Evolutionary conservation across 1,139 yeast species (phyloP).

Genomic region (Trichomonascaceae sp.): DNA sequence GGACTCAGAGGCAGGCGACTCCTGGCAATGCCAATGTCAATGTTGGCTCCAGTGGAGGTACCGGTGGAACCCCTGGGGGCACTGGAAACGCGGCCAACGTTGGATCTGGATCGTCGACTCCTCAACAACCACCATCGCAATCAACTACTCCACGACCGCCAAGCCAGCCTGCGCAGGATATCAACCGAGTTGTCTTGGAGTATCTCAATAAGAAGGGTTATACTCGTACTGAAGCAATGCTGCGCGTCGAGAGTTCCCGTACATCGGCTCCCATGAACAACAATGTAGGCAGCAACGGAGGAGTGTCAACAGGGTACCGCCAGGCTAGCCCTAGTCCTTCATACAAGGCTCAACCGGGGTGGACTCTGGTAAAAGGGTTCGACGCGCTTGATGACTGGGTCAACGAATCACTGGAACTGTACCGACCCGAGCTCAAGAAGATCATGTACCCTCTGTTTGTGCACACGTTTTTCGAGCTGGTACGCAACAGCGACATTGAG

Average conservation of each 20-base stretch:
- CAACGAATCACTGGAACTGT: slow-evolving; percentile 80
- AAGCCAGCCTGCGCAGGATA: slow-evolving; percentile 27
- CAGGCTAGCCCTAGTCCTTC: slow-evolving; percentile 7
- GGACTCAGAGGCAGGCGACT: too few relatives aligned
- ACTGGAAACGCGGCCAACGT: slow-evolving; percentile 2
- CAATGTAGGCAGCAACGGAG: slow-evolving; percentile 11
- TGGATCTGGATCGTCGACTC: slow-evolving; percentile 2
- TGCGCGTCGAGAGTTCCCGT: slow-evolving; percentile 76
- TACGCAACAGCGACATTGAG: slow-evolving; percentile 43
- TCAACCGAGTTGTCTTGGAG: slow-evolving; percentile 82
- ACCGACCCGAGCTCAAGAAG: slow-evolving; percentile 76
- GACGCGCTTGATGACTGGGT: slow-evolving; percentile 77
- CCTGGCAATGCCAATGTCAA: too few relatives aligned
- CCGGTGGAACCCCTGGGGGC: too few relatives aligned
- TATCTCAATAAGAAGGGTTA: slow-evolving; percentile 89
- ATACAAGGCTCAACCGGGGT: too few relatives aligned
- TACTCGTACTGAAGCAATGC: slow-evolving; percentile 85
- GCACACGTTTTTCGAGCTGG: slow-evolving; percentile 71
- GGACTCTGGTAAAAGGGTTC: too few relatives aligned
- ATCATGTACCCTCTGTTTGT: slow-evolving; percentile 83
- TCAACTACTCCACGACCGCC: slow-evolving; percentile 7
- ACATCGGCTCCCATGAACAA: slow-evolving; percentile 40
- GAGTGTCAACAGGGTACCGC: slow-evolving; percentile 9
- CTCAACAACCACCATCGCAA: too few relatives aligned
- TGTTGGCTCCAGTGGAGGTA: too few relatives aligned